Conservation (phyloP, 108 stramenopile genomes). For the Stephanodiscus minutulus region DNA sequence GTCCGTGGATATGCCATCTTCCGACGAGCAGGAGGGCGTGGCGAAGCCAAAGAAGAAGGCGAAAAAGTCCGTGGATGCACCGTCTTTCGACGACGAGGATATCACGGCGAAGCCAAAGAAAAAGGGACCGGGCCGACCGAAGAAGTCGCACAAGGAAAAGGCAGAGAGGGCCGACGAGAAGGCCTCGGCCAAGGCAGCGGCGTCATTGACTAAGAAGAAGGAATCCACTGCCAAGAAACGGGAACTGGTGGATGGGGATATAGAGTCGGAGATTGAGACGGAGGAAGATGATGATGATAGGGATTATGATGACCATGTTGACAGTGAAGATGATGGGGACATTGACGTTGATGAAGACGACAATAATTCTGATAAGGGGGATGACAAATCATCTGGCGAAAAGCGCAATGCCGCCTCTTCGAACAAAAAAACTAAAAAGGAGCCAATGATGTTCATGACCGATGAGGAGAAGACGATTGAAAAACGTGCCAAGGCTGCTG, state of each 20-base stretch:
- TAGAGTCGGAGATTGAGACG: slow-evolving; percentile 30
- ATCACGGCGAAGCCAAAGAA: slow-evolving; percentile 15
- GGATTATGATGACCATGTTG: slow-evolving; percentile 31
- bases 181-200: slow-evolving; percentile 6
- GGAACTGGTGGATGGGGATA: slow-evolving; percentile 36
- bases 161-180: neutral
- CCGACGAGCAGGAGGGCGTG: slow-evolving; percentile 1
- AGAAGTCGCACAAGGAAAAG: slow-evolving; percentile 34
- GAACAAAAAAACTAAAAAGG: slow-evolving; percentile 26
- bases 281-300: slow-evolving; percentile 44
- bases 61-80: neutral
- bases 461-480: slow-evolving; percentile 31
- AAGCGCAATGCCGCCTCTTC: slow-evolving; percentile 32
- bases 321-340: slow-evolving; percentile 18
- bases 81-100: neutral
- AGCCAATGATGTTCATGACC: slow-evolving; percentile 9
- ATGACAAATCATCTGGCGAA: slow-evolving; percentile 9
- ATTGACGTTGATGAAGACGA: slow-evolving; percentile 19
- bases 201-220: slow-evolving; percentile 13
- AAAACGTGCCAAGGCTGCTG: slow-evolving; percentile 24
- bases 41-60: slow-evolving; percentile 21
- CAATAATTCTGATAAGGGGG: slow-evolving; percentile 17
- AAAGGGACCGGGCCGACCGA: slow-evolving; percentile 31
- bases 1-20: neutral
- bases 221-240: slow-evolving; percentile 31